Percentiles rank a stretch among this genome's conserved stretches.
phyloP scores from a whole-genome alignment of 176 grass and related monocot genomes.

The Aegilops bicornis region DNA sequence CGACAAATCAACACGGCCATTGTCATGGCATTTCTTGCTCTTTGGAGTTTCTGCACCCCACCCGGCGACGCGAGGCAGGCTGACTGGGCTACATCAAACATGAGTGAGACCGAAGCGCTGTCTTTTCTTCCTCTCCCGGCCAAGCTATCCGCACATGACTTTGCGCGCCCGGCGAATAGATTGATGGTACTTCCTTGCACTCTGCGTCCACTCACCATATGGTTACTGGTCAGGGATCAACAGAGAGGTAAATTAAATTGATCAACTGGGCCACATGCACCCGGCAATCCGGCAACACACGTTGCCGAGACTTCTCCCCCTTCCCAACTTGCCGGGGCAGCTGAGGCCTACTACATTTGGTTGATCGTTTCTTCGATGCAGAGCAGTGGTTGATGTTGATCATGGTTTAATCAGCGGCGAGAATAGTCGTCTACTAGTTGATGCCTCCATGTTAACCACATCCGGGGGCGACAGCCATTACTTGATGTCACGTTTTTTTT shows the following conservation, averaged over 20 bases:
- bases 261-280: no score
- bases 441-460: background rate
- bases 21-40: no score
- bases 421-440: background rate
- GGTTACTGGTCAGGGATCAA: background rate
- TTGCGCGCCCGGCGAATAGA: background rate
- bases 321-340: background rate
- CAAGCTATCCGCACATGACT: background rate
- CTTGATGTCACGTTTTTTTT: no score
- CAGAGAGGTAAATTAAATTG: background rate
- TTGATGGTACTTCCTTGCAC: background rate
- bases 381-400: background rate
- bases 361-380: background rate
- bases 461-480: no score
- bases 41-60: no score
- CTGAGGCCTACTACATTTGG: background rate
- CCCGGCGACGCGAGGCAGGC: no score
- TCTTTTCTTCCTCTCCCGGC: background rate
- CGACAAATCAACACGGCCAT: background rate
- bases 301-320: background rate
- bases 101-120: background rate
- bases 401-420: background rate
- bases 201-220: background rate
- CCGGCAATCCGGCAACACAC: background rate
- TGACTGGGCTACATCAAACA: no score